These are phyloP conservation scores for Canariomyces notabilis DNA, from an alignment of 2,329 filamentous ascomycete species.

Conservation along the genomic window DNA sequence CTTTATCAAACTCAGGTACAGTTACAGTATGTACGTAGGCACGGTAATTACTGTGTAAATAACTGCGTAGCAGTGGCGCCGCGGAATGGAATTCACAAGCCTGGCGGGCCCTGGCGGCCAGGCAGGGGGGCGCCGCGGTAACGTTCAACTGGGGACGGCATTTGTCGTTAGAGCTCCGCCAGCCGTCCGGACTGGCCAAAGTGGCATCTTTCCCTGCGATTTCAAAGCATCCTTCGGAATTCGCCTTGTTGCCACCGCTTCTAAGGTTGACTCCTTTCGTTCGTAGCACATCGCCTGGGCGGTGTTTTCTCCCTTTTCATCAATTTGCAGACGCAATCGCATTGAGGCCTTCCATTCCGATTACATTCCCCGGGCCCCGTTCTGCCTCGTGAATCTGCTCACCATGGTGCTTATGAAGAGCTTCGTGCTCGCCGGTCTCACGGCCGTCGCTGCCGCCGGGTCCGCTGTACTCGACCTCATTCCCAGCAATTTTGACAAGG, in stretches of 20 bases:
- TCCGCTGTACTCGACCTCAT: constrained; percentile 87
- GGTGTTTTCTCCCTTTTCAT: constrained; percentile 6
- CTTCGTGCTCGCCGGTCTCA: constrained; percentile 53
- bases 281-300: constrained; percentile 2
- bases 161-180: too few relatives aligned
- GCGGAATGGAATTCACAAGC: too few relatives aligned
- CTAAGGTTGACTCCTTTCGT: constrained; percentile 7
- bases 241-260: constrained; percentile 12
- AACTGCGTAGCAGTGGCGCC: too few relatives aligned
- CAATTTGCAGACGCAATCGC: background rate
- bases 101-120: too few relatives aligned
- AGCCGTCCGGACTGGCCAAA: constrained; percentile 28
- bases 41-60: too few relatives aligned
- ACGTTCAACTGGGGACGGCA: too few relatives aligned
- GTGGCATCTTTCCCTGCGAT: constrained; percentile 34
- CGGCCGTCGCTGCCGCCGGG: constrained; percentile 56
- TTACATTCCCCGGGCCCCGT: background rate
- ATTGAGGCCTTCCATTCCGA: constrained; percentile 1
- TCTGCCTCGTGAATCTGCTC: constrained; percentile 10
- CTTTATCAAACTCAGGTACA: too few relatives aligned
- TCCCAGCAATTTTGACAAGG: constrained; percentile 83
- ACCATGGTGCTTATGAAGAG: constrained; percentile 56
- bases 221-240: constrained; percentile 31
- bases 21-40: too few relatives aligned
- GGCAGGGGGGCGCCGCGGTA: too few relatives aligned